phyloP scores from a whole-genome alignment of 2,329 filamentous ascomycete species.

The Neonectria punicea region DNA sequence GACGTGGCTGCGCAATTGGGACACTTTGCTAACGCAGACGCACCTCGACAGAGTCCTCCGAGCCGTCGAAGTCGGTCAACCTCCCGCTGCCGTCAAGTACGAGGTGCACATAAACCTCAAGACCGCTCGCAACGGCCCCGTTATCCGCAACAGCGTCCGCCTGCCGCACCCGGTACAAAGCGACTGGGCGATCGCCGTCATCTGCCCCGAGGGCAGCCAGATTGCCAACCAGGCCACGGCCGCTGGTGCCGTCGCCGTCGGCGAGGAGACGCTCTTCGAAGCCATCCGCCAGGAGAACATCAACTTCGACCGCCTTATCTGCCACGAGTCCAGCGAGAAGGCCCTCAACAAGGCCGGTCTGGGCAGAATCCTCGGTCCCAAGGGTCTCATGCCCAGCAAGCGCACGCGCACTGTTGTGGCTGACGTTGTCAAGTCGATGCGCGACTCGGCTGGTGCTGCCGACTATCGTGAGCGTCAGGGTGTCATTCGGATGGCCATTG shows the following conservation, averaged over 20 bases:
- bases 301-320: slow-evolving; percentile 89
- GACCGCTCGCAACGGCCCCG: slow-evolving; percentile 85
- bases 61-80: slow-evolving; percentile 88
- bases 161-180: slow-evolving; percentile 92
- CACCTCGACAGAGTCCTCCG: slow-evolving; percentile 79
- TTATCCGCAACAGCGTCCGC: slow-evolving; percentile 86
- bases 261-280: slow-evolving; percentile 87
- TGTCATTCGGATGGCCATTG: slow-evolving; percentile 88
- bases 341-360: slow-evolving; percentile 85
- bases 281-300: slow-evolving; percentile 78
- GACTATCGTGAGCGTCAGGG: slow-evolving; percentile 89
- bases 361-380: slow-evolving; percentile 85
- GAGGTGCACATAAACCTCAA: slow-evolving; percentile 86
- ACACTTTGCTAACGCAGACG: slow-evolving; percentile 23
- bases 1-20: slow-evolving; percentile 2
- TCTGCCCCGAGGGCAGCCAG: slow-evolving; percentile 84
- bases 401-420: slow-evolving; percentile 91
- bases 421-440: slow-evolving; percentile 79
- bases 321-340: slow-evolving; percentile 80
- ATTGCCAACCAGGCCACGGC: slow-evolving; percentile 77
- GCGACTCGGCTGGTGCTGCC: slow-evolving; percentile 83
- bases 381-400: slow-evolving; percentile 89
- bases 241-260: slow-evolving; percentile 84
- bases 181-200: slow-evolving; percentile 88
- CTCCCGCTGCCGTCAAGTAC: slow-evolving; percentile 82